Base-by-base conservation (phyloP, 2,329 filamentous ascomycete genomes). In the Colletotrichum spaethianum region DNA sequence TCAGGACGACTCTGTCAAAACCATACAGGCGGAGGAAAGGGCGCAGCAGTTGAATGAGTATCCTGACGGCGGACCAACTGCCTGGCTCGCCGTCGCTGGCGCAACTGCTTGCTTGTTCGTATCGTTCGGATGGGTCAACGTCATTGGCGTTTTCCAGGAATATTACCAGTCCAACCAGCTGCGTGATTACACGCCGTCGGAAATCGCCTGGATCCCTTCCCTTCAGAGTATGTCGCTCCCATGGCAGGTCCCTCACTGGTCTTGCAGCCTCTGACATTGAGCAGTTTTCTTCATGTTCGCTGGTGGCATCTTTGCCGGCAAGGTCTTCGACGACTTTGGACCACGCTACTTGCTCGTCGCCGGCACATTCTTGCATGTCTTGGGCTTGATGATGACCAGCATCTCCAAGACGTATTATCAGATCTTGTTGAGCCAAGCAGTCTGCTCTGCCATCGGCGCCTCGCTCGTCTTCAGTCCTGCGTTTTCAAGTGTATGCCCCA, bases 371-470 rank as follows among this genome's bases (percentile, higher is more conserved):
- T 76, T 90, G 55, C 87, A 91, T 66, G 86, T 92, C 18, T 87
- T 92, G 64, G 87, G 88, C 3, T 76, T 92, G 7, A 91, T 92
- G 88, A 91, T 92, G 89, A 84, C 87, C 0, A 87, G 84, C 9
- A 78, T 92, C 16, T 77, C 76, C 18, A 80, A 70, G 0, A 66
- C 81, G 33, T 84, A 84, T 72, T 84, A 82, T 55, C 82, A 85
- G 38, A 78, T 84, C 60, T 72, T 85, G 14, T 74, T 85, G 2
- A 73, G 80, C 1, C 83, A 85, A 63, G 79, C 79, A 9, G 75
- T 84, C 0, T 82, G 78, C 64, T 81, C 78, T 4, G 80, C 80
- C 4, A 77, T 84, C 20, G 82, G 82, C 11, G 79, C 79, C 6
- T 77, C 78, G 0, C 77, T 78, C 18, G 77, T 82, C 33, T 82